These are phyloP conservation scores for Coffea eugenioides DNA, from an alignment of 257 asterid species.

Conservation along the genomic window DNA sequence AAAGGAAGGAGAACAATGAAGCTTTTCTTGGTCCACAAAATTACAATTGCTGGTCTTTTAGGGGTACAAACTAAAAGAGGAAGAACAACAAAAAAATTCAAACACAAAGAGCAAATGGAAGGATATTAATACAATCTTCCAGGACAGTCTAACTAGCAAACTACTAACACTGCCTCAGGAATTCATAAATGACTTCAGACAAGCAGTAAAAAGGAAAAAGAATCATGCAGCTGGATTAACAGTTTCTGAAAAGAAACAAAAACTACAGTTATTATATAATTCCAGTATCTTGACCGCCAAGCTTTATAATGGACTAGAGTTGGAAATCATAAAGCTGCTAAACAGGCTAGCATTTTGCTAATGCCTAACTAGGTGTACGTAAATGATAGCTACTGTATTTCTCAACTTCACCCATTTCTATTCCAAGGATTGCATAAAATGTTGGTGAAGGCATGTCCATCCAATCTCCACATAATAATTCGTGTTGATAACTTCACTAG, in stretches of 20 bases:
- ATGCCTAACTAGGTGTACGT: neutral
- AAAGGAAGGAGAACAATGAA: neutral
- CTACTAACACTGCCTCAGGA: neutral
- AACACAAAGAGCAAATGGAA: neutral
- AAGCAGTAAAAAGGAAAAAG: neutral
- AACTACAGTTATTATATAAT: too few species aligned
- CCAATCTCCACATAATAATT: neutral
- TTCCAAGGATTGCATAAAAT: too few species aligned
- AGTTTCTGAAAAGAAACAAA: neutral
- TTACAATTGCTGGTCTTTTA: too few species aligned
- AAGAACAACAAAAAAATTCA: neutral
- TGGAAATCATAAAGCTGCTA: neutral
- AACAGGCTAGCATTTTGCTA: neutral
- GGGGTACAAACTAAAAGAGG: neutral
- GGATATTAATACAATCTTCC: neutral
- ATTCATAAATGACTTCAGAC: neutral
- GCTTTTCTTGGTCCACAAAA: neutral
- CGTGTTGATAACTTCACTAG: neutral
- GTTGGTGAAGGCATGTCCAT: neutral
- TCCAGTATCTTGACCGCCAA: neutral
- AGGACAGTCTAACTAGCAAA: neutral
- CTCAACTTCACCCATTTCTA: neutral
- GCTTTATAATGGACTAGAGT: too few species aligned
- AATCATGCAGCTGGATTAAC: neutral
- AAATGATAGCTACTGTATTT: neutral